Evolutionary conservation across 495 filamentous ascomycete genomes (phyloP).

Genomic region (Xylaria telfairii): DNA sequence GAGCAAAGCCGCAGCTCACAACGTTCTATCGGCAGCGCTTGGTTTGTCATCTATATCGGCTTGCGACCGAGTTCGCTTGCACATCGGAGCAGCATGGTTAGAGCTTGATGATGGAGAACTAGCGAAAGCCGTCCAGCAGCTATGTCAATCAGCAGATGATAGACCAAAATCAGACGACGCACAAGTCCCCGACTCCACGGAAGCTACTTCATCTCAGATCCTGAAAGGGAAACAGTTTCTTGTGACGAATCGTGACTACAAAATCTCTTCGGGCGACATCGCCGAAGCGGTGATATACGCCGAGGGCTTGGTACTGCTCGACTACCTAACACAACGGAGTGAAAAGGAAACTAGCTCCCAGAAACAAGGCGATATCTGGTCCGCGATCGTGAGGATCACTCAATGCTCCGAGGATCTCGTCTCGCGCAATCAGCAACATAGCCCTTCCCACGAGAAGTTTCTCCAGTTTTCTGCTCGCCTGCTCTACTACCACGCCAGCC

Average conservation of each 20-base stretch:
- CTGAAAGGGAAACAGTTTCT: slow-evolving; percentile 66
- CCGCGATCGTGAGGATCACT: slow-evolving; percentile 50
- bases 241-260: slow-evolving; percentile 60
- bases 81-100: slow-evolving; percentile 63
- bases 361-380: slow-evolving; percentile 57
- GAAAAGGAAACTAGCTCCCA: slow-evolving; percentile 40
- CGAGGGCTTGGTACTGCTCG: slow-evolving; percentile 66
- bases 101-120: slow-evolving; percentile 58
- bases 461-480: slow-evolving; percentile 73
- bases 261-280: slow-evolving; percentile 55
- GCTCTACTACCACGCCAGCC: slow-evolving; percentile 67
- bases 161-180: slow-evolving; percentile 15
- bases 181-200: slow-evolving; percentile 13
- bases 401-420: slow-evolving; percentile 44
- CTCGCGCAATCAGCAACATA: slow-evolving; percentile 40
- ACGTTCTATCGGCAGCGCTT: slow-evolving; percentile 64
- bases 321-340: slow-evolving; percentile 60
- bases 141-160: slow-evolving; percentile 39
- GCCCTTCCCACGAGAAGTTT: slow-evolving; percentile 57
- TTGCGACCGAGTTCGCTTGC: slow-evolving; percentile 25
- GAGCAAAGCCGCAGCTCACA: slow-evolving; percentile 60
- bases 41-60: slow-evolving; percentile 24
- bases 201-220: slow-evolving; percentile 41
- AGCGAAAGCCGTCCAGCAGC: slow-evolving; percentile 51
- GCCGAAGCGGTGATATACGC: slow-evolving; percentile 58